These are phyloP conservation scores for Fusarium coicis DNA, from an alignment of 2,329 filamentous ascomycete species.

Conservation along the genomic window DNA sequence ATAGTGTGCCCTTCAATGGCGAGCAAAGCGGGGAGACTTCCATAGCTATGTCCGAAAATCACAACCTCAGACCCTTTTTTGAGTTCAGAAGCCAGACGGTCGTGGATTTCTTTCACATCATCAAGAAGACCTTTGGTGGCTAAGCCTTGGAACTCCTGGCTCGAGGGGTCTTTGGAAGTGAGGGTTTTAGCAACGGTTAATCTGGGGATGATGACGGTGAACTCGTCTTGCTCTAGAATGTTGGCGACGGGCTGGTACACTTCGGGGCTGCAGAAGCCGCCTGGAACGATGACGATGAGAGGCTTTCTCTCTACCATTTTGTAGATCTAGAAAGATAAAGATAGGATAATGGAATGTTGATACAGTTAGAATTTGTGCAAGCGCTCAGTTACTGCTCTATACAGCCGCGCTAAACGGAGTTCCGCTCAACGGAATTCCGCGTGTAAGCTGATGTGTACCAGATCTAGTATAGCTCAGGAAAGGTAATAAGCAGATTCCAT, in stretches of 20 bases:
- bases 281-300: background rate
- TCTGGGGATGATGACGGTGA: background rate
- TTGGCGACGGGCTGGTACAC: background rate
- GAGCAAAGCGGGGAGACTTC: background rate
- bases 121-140: background rate
- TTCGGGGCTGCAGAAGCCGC: background rate
- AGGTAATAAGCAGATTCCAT: background rate
- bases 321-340: fast-evolving
- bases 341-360: too few relatives aligned
- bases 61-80: background rate
- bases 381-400: fast-evolving
- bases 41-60: constrained; percentile 1
- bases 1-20: fast-evolving
- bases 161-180: fast-evolving
- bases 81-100: background rate
- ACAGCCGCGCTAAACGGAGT: background rate
- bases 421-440: background rate
- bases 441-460: background rate
- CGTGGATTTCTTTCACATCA: background rate
- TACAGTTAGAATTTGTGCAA: fast-evolving
- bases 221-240: background rate
- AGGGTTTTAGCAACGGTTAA: background rate
- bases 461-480: background rate
- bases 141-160: background rate
- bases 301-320: background rate